Evolutionary conservation across 2,329 filamentous ascomycete species (phyloP).

Genomic region (Trichoderma aggressivum): DNA sequence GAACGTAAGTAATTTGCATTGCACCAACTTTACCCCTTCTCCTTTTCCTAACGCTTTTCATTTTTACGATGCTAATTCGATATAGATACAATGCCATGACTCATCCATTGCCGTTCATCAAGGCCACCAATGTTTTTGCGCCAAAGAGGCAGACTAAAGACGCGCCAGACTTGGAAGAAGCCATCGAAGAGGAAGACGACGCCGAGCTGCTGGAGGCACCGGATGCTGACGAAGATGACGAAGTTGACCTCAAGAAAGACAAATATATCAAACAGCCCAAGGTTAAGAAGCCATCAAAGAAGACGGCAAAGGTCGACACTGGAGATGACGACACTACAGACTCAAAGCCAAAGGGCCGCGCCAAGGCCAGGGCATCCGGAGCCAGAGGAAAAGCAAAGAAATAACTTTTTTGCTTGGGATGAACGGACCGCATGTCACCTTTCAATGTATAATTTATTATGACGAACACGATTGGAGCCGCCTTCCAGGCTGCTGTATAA

Average conservation of each 20-base stretch:
- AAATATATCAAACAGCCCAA: slow-evolving; percentile 95
- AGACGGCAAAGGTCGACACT: slow-evolving; percentile 40
- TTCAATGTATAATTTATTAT: neutral
- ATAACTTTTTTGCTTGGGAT: slow-evolving; percentile 14
- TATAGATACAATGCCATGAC: slow-evolving; percentile 76
- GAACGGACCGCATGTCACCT: too few species aligned
- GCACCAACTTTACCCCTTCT: neutral
- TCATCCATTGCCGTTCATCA: slow-evolving; percentile 95
- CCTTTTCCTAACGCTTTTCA: neutral
- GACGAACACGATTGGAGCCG: neutral
- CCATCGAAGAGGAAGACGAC: slow-evolving; percentile 86
- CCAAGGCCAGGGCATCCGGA: slow-evolving; percentile 39
- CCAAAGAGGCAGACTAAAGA: slow-evolving; percentile 71
- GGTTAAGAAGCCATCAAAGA: slow-evolving; percentile 53
- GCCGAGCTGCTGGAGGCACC: slow-evolving; percentile 57
- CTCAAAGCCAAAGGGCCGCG: slow-evolving; percentile 49
- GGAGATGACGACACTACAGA: slow-evolving; percentile 48
- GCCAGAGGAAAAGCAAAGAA: slow-evolving; percentile 50
- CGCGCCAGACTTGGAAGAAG: slow-evolving; percentile 91
- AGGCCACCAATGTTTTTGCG: slow-evolving; percentile 72
- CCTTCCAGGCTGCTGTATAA: neutral
- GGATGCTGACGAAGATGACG: slow-evolving; percentile 68
- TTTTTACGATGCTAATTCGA: slow-evolving; percentile 13
- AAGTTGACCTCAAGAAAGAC: slow-evolving; percentile 84
- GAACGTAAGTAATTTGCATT: slow-evolving; percentile 59